phyloP scores from a whole-genome alignment of 2,329 filamentous ascomycete species.

The Alternaria arborescens region DNA sequence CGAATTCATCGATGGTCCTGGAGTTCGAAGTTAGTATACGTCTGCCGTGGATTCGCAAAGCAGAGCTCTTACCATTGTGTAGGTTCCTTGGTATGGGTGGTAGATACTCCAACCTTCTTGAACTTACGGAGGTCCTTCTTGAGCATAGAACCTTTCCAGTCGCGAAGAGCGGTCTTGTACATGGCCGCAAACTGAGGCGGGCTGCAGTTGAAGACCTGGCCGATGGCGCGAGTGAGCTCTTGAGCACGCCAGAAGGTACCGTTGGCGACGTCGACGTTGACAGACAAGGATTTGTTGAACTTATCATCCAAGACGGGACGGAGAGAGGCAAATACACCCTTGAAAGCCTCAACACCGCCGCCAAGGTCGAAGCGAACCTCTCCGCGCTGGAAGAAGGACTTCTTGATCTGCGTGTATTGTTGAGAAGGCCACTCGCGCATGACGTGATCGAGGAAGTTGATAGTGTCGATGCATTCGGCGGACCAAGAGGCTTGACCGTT shows the following conservation, averaged over 20 bases:
- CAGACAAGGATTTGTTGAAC: slow-evolving; percentile 68
- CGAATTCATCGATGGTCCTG: slow-evolving; percentile 59
- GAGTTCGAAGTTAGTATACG: neutral
- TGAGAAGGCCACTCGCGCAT: slow-evolving; percentile 80
- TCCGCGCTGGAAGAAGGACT: slow-evolving; percentile 77
- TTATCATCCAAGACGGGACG: slow-evolving; percentile 69
- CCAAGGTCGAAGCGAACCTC: slow-evolving; percentile 64
- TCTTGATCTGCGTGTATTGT: slow-evolving; percentile 74
- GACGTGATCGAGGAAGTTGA: slow-evolving; percentile 92
- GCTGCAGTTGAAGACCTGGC: slow-evolving; percentile 40
- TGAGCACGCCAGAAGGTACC: slow-evolving; percentile 79
- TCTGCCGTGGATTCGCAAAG: neutral
- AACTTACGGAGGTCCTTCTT: slow-evolving; percentile 54
- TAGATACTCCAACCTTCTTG: slow-evolving; percentile 52
- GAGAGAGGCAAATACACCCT: slow-evolving; percentile 88
- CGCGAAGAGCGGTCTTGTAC: slow-evolving; percentile 30
- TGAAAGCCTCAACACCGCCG: slow-evolving; percentile 76
- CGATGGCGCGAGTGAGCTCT: slow-evolving; percentile 47
- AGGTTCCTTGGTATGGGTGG: slow-evolving; percentile 49
- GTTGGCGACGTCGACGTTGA: slow-evolving; percentile 93
- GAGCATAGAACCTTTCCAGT: slow-evolving; percentile 39
- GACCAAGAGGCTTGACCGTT: slow-evolving; percentile 59
- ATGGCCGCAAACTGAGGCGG: slow-evolving; percentile 25
- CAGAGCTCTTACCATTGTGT: slow-evolving; percentile 50
- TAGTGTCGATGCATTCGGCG: slow-evolving; percentile 74